Evolutionary conservation across 768 basidiomycete species (phyloP), one percentile per base, ranked within the genome.

Genomic region (Boletus subcaerulescens): DNA sequence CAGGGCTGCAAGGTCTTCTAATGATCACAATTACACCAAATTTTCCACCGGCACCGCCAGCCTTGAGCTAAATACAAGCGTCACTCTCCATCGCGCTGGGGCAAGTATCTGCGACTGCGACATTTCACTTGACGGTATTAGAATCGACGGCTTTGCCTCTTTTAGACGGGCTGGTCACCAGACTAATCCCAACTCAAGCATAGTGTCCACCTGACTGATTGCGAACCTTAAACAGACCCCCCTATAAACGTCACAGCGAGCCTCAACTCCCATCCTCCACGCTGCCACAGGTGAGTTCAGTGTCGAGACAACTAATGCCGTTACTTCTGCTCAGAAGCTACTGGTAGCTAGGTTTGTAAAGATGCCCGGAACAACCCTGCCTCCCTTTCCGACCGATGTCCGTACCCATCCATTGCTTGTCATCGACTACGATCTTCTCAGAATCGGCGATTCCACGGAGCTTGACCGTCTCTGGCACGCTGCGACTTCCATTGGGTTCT

Each of bases 401-500:
- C 71, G 67, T 5, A 76, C 76, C 1, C 76, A 79, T 29, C 77
- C 78, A 0, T 58, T 82, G 2, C 71, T 79, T 10, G 65, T 82
- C 24, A 68, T 82, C 48, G 80, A 81, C 62, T 80, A 70, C 48
- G 62, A 58, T 4, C 68, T 73, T 3, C 59, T 82, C 31, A 67
- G 68, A 26, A 60, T 61, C 0, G 64, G 74, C 1, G 70, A 78
- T 33, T n/a, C 61, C 12, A 52, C 51, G 3, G 81, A 80, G 63
- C 63, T 76, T 9, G 70, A 75, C 9, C 71, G 62, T 48, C 72
- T 82, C 18, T 81, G 77, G 76, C 63, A 75, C 22, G 80, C 80
- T 0, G 76, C 77, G 17, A 79, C 76, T 0, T 67, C 71, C 26
- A 68, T 81, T 14, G 81, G 80, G 2, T 82, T 82, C 65, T 82